Conservation (phyloP, 805 yeast genomes). For the Cyberlindnera bimundalis region DNA sequence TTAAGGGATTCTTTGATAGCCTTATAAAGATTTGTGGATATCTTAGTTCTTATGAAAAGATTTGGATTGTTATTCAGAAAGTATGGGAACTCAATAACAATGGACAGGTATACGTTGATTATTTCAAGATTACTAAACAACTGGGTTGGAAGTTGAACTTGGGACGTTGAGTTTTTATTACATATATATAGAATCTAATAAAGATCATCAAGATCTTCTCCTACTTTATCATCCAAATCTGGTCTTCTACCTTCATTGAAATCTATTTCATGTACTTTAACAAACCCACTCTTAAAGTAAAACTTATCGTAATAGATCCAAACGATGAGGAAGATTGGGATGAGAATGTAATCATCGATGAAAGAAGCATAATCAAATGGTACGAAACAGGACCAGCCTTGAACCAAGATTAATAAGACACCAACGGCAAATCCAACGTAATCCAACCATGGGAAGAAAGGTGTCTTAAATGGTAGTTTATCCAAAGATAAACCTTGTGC, state of each 20-base stretch:
- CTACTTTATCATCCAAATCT: constrained; percentile 29
- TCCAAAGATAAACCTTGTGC: constrained; percentile 60
- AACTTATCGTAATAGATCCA: constrained; percentile 39
- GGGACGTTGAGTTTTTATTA: constrained; percentile 23
- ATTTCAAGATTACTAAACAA: constrained; percentile 38
- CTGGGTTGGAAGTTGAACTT: constrained; percentile 38
- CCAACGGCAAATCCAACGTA: constrained; percentile 37
- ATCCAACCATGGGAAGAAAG: constrained; percentile 40
- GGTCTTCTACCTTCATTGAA: constrained; percentile 46
- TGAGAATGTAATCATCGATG: constrained; percentile 58
- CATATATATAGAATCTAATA: background rate
- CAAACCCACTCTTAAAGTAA: constrained; percentile 38
- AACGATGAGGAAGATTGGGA: constrained; percentile 52
- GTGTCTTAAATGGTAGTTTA: constrained; percentile 69
- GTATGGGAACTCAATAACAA: constrained; percentile 37
- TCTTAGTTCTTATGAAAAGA: constrained; percentile 31
- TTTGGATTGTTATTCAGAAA: constrained; percentile 36
- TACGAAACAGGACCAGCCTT: constrained; percentile 48
- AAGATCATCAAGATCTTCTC: constrained; percentile 1
- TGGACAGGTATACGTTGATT: constrained; percentile 37
- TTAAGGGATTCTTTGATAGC: constrained; percentile 26
- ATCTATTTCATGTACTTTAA: constrained; percentile 42
- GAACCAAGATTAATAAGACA: constrained; percentile 39
- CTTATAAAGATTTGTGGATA: constrained; percentile 32
- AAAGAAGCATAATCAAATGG: constrained; percentile 48